phyloP scores from a whole-genome alignment of 2,329 filamentous ascomycete species.

The Alternaria novae-zelandiae region DNA sequence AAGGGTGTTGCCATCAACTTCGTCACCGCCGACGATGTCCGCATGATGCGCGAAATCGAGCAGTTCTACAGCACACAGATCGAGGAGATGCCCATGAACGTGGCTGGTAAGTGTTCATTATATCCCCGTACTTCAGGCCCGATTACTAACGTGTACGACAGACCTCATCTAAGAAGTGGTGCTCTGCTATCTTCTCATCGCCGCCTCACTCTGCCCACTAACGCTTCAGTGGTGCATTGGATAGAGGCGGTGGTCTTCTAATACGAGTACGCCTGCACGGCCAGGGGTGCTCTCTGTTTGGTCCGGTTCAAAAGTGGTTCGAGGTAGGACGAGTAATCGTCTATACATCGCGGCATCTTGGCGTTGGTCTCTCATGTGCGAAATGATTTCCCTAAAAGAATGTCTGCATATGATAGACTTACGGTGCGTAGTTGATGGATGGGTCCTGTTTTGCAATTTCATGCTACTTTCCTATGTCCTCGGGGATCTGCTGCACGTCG shows the following conservation, averaged over 20 bases:
- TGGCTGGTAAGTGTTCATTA: constrained; percentile 62
- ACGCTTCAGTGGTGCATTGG: constrained; percentile 31
- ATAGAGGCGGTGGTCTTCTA: constrained; percentile 38
- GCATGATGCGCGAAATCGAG: constrained; percentile 99
- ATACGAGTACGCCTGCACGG: constrained; percentile 43
- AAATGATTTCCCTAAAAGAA: constrained; percentile 48
- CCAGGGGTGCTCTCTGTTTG: constrained; percentile 36
- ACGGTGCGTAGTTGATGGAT: constrained; percentile 38
- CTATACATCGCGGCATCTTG: constrained; percentile 49
- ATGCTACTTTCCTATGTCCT: constrained; percentile 43
- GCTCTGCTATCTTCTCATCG: constrained; percentile 28
- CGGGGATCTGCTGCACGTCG: constrained; percentile 43
- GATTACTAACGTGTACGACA: constrained; percentile 23
- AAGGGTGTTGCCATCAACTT: constrained; percentile 99
- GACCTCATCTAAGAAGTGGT: constrained; percentile 50
- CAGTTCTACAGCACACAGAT: constrained; percentile 99
- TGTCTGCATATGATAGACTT: constrained; percentile 46
- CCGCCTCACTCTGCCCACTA: constrained; percentile 34
- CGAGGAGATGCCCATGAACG: constrained; percentile 99
- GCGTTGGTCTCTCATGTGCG: constrained; percentile 51
- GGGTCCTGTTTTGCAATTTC: constrained; percentile 38
- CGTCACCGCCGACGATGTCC: constrained; percentile 97
- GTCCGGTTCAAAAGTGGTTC: constrained; percentile 45
- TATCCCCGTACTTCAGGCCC: background rate
- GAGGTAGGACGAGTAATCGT: constrained; percentile 41